Base-by-base conservation (phyloP, 805 yeast species). In the Kurtzmaniella cleridarum region DNA sequence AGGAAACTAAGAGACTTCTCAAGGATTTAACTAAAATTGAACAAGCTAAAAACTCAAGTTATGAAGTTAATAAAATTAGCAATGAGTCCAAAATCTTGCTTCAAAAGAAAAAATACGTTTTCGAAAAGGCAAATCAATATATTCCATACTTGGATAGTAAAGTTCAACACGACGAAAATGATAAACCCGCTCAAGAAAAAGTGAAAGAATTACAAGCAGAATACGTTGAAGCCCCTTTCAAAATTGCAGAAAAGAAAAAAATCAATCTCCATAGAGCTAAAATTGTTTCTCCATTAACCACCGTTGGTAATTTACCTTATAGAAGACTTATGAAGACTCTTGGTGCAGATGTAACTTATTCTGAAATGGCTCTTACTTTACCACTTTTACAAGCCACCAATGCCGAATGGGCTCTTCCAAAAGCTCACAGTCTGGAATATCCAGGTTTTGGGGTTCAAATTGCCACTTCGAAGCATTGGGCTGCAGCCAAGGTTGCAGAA, bases 351-450 rank as follows among this genome's bases (percentile, higher is more conserved):
- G 75, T 89, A 13, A 93, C 98, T 0, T 93, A 86, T 57, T 76
- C 90, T 30, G 99, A 93, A 64, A 93, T 93, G 98, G 97, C 98
- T 0, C 69, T 93, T 28, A 68, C 85, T 2, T 65, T 86, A 37
- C 97, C 98, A 1, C 66, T 93, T 38, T 65, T 93, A 18, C 95
- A 87, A 57, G 98, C 97, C 23, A 75, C 83, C 13, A 88, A 88
- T 57, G 78, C 95, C 2, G 99, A 93, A 60, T 93, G 99, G 99
- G 99, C 99, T 0, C 69, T 93, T 34, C 88, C 96, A 15, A 85
- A 90, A 53, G 93, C 95, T 4, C 97, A 93, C 58, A 57, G 64
- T 15, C 64, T 79, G 2, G 98, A 93, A 57, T 71, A 73, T 39
- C 95, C 91, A 5, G 93, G 93, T 0, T 93, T 83, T 61, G 98